Percentiles rank a stretch among this genome's conserved stretches.
Evolutionary conservation across 1,139 yeast genomes (phyloP).

Genomic region (Kazachstania sp.): DNA sequence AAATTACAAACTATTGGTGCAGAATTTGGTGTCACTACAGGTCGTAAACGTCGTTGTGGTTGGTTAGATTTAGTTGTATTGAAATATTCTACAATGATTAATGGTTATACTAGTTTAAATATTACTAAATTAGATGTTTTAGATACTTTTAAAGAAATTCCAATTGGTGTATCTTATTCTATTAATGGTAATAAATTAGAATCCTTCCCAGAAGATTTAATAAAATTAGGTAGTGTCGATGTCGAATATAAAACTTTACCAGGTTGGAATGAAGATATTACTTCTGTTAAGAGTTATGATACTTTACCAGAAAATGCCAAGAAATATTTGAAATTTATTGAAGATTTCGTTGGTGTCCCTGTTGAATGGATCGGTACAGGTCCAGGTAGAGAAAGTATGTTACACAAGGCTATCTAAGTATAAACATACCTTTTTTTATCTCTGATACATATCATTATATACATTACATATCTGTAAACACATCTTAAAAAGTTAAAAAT

Average conservation of each 20-base stretch:
- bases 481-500: not conserved
- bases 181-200: constrained; percentile 65
- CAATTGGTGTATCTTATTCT: constrained; percentile 77
- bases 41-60: constrained; percentile 99
- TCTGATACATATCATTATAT: not conserved
- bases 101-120: constrained; percentile 90
- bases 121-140: constrained; percentile 92
- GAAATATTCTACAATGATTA: constrained; percentile 81
- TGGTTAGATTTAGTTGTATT: constrained; percentile 96
- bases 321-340: constrained; percentile 74
- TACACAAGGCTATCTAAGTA: constrained; percentile 31
- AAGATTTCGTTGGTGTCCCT: constrained; percentile 73
- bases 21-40: constrained; percentile 96
- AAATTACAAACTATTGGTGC: constrained; percentile 86
- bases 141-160: constrained; percentile 78
- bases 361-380: constrained; percentile 98
- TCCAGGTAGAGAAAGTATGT: constrained; percentile 87
- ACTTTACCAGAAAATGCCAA: constrained; percentile 86
- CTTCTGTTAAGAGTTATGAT: constrained; percentile 55
- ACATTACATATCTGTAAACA: not conserved
- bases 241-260: constrained; percentile 85
- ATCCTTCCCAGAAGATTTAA: constrained; percentile 88
- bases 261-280: constrained; percentile 88
- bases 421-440: no score
- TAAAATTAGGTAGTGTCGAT: constrained; percentile 73